phyloP scores from a whole-genome alignment of 495 filamentous ascomycete genomes.

The Talaromyces stipitatus region DNA sequence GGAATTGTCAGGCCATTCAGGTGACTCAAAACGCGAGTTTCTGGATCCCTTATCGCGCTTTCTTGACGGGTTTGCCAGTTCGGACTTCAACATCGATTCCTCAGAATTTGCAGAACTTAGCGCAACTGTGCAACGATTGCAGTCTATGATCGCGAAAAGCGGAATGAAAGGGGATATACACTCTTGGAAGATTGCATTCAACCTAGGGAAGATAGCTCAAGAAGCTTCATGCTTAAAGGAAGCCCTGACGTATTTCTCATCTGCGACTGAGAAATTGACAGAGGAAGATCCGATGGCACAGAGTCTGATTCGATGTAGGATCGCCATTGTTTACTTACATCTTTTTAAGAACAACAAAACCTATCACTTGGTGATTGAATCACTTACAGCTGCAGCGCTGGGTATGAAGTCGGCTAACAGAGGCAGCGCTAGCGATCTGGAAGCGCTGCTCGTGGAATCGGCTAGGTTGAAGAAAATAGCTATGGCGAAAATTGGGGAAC shows the following conservation, averaged over 20 bases:
- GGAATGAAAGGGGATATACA: neutral
- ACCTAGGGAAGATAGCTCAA: slow-evolving; percentile 37
- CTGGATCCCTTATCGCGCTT: slow-evolving; percentile 61
- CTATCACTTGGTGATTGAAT: slow-evolving; percentile 14
- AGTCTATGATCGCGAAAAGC: slow-evolving; percentile 11
- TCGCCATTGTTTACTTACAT: slow-evolving; percentile 31
- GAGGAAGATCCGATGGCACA: slow-evolving; percentile 27
- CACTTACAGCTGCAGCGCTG: slow-evolving; percentile 26
- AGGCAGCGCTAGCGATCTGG: slow-evolving; percentile 57
- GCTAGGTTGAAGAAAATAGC: slow-evolving; percentile 54
- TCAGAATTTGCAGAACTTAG: slow-evolving; percentile 32
- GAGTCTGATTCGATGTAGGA: slow-evolving; percentile 35
- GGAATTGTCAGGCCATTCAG: slow-evolving; percentile 61
- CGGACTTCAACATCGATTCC: slow-evolving; percentile 34
- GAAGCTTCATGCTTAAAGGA: slow-evolving; percentile 38
- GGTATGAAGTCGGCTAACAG: slow-evolving; percentile 53
- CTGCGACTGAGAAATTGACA: slow-evolving; percentile 25
- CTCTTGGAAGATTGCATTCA: slow-evolving; percentile 21
- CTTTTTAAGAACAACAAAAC: slow-evolving; percentile 21
- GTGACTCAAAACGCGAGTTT: slow-evolving; percentile 61
- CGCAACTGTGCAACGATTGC: slow-evolving; percentile 32
- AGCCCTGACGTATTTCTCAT: slow-evolving; percentile 30
- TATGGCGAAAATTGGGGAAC: slow-evolving; percentile 43
- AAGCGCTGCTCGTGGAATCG: slow-evolving; percentile 60
- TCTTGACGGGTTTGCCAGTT: slow-evolving; percentile 52